Conservation (phyloP, 352 stramenopile species). For the Pythium rishiriense region DNA sequence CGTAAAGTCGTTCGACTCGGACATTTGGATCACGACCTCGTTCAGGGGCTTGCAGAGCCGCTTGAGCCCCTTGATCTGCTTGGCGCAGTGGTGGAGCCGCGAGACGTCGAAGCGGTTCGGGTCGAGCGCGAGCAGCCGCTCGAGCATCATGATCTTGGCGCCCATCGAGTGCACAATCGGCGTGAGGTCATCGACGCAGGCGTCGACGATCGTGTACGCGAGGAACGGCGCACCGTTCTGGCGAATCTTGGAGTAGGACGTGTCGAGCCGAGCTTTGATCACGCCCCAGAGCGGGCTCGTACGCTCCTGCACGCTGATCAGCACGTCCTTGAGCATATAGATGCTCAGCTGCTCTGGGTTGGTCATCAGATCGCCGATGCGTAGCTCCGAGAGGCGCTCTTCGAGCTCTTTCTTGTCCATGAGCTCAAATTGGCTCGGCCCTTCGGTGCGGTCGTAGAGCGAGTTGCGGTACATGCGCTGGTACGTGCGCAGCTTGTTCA, state of each 20-base stretch:
- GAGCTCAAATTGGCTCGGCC: conserved; percentile 50
- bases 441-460: conserved; percentile 58
- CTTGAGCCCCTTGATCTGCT: conserved; percentile 78
- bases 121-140: conserved; percentile 58
- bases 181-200: conserved; percentile 77
- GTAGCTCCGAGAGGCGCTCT: conserved; percentile 54
- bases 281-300: conserved; percentile 53
- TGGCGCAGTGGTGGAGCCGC: conserved; percentile 53
- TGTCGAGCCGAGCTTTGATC: conserved; percentile 64
- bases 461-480: conserved; percentile 74
- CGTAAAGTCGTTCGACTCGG: conserved; percentile 68
- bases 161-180: conserved; percentile 76
- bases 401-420: conserved; percentile 71
- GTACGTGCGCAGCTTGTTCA: conserved; percentile 57
- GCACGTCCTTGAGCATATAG: conserved; percentile 69
- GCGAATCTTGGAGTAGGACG: conserved; percentile 82
- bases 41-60: conserved; percentile 69
- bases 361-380: conserved; percentile 64
- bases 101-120: conserved; percentile 58
- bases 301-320: conserved; percentile 72
- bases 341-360: conserved; percentile 77
- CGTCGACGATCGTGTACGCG: conserved; percentile 81
- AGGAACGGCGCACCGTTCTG: conserved; percentile 75
- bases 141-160: conserved; percentile 72
- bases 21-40: conserved; percentile 73